These are phyloP conservation scores for Fraxinus platypoda DNA, from an alignment of 305 asterid genomes.

Conservation along the genomic window DNA sequence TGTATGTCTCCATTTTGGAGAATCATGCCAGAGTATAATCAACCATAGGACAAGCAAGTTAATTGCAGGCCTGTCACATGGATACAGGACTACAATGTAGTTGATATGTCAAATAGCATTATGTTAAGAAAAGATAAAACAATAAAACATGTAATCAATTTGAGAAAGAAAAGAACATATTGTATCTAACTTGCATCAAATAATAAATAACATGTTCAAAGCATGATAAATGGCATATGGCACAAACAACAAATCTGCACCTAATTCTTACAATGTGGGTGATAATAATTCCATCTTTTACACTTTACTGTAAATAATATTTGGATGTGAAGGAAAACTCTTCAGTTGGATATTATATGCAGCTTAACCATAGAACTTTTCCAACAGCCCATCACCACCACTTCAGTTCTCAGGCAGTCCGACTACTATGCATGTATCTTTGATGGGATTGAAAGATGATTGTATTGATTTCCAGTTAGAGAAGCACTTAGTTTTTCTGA, in stretches of 20 bases:
- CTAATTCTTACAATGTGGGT: background rate
- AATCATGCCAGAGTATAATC: background rate
- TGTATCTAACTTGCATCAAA: background rate
- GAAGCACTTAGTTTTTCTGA: background rate
- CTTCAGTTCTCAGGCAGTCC: background rate
- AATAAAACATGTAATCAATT: background rate
- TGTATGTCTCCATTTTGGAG: background rate
- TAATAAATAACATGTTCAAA: background rate
- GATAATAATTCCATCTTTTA: background rate
- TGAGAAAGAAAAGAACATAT: background rate
- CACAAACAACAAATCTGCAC: background rate
- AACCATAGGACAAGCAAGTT: background rate
- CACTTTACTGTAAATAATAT: background rate
- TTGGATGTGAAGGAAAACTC: background rate
- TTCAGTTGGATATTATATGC: background rate
- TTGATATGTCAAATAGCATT: background rate
- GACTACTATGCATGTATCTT: background rate
- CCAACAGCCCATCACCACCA: background rate
- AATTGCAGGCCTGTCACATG: background rate
- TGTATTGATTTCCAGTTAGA: background rate
- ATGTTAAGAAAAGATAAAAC: background rate
- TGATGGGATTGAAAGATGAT: background rate
- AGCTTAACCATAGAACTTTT: background rate
- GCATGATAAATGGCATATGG: background rate
- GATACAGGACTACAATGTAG: background rate